A percentile compares a stretch with the other conserved stretches of the same genome.
phyloP scores from a whole-genome alignment of 495 filamentous ascomycete genomes.

The Clohesyomyces aquaticus region DNA sequence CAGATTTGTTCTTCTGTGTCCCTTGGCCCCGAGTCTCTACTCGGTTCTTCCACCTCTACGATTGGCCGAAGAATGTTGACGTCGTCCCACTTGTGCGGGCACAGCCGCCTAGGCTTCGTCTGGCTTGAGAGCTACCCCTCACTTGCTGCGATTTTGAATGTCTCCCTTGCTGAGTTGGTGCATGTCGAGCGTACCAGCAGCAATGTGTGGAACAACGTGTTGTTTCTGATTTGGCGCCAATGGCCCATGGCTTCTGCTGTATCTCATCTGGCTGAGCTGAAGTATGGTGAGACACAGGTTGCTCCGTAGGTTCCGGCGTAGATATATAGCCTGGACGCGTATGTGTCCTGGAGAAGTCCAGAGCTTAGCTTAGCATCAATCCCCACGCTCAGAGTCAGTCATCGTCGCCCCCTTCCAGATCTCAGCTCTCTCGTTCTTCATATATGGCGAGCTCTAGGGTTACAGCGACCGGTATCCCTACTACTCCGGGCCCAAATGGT shows the following conservation, averaged over 20 bases:
- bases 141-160: neutral
- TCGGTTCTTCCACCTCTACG: neutral
- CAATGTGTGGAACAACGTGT: neutral
- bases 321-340: neutral
- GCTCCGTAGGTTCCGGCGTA: too few species aligned
- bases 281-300: neutral
- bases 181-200: too few species aligned
- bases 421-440: too few species aligned
- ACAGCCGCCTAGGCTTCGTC: neutral
- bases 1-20: neutral
- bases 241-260: neutral
- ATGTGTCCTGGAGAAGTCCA: too few species aligned
- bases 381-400: too few species aligned
- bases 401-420: too few species aligned
- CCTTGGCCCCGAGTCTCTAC: neutral
- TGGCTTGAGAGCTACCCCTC: neutral
- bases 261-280: neutral
- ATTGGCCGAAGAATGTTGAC: neutral
- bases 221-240: neutral
- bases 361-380: too few species aligned
- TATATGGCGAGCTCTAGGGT: constrained; percentile 6
- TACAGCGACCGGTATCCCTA: constrained; percentile 22
- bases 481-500: constrained; percentile 25
- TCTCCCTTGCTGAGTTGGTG: neutral
- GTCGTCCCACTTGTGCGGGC: neutral